These are phyloP conservation scores for Penicillium sp. DNA, from an alignment of 2,329 filamentous ascomycete genomes.

Conservation along the genomic window DNA sequence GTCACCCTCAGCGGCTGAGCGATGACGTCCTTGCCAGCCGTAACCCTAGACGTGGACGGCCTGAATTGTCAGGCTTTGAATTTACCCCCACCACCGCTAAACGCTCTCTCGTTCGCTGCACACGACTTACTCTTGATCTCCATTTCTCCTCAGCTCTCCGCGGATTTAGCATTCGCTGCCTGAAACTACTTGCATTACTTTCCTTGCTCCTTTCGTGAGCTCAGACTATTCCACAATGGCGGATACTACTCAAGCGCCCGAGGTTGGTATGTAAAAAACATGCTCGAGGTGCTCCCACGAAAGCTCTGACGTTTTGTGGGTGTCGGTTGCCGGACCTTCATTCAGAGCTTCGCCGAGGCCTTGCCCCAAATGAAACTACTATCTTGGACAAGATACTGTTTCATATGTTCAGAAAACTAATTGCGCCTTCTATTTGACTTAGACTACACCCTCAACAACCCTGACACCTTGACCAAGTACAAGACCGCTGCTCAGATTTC, in stretches of 20 bases:
- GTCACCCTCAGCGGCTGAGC: not conserved
- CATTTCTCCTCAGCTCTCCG: slow-evolving; percentile 33
- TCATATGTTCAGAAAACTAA: slow-evolving; percentile 11
- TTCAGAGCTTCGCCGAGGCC: slow-evolving; percentile 34
- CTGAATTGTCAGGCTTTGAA: slow-evolving; percentile 27
- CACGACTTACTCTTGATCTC: slow-evolving; percentile 37
- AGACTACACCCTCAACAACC: slow-evolving; percentile 92
- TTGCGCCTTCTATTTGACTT: slow-evolving; percentile 27
- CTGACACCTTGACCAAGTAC: slow-evolving; percentile 97
- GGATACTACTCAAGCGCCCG: slow-evolving; percentile 44
- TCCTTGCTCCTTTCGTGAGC: slow-evolving; percentile 35
- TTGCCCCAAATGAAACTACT: slow-evolving; percentile 2
- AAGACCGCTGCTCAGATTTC: slow-evolving; percentile 96
- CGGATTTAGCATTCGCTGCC: slow-evolving; percentile 30
- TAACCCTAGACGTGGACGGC: slow-evolving; percentile 30
- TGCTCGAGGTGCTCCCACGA: slow-evolving; percentile 33
- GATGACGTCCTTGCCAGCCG: slow-evolving; percentile 32
- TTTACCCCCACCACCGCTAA: slow-evolving; percentile 37
- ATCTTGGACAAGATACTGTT: not conserved
- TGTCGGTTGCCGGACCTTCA: slow-evolving; percentile 24
- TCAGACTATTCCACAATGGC: slow-evolving; percentile 44
- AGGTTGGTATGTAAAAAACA: slow-evolving; percentile 48
- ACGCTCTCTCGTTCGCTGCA: slow-evolving; percentile 35
- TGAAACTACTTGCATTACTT: slow-evolving; percentile 24
- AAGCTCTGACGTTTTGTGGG: slow-evolving; percentile 45